Evolutionary conservation across 331 rosid species (phyloP).

Genomic region (Malus hybrid): DNA sequence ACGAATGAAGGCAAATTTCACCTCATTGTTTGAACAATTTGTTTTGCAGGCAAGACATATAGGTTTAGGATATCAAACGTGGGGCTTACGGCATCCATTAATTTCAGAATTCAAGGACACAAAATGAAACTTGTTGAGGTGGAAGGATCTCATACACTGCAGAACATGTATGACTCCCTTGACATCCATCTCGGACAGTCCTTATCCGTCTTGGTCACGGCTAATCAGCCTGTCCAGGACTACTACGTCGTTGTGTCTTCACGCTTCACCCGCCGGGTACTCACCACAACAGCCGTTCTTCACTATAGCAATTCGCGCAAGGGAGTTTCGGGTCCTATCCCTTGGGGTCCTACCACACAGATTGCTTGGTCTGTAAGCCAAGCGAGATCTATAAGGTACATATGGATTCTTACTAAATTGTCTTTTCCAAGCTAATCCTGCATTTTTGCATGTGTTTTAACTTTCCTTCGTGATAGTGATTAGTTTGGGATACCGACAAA

Average conservation of each 20-base stretch:
- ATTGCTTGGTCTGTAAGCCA: conserved; percentile 62
- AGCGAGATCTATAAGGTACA: conserved; percentile 80
- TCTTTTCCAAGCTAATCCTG: neutral
- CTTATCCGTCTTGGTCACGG: conserved; percentile 85
- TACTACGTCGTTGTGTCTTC: conserved; percentile 78
- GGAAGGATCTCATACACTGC: conserved; percentile 96
- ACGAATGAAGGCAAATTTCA: neutral
- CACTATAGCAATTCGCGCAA: conserved; percentile 73
- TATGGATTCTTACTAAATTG: neutral
- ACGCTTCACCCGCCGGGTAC: conserved; percentile 56
- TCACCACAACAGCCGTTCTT: conserved; percentile 80
- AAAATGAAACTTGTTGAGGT: conserved; percentile 78
- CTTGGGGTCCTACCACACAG: conserved; percentile 64
- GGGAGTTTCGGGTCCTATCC: conserved; percentile 73
- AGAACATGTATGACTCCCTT: conserved; percentile 62
- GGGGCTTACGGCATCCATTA: conserved; percentile 73
- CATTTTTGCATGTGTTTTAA: neutral
- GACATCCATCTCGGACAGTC: conserved; percentile 92
- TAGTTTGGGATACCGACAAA: neutral
- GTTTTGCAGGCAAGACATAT: conserved; percentile 63
- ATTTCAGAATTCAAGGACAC: conserved; percentile 87
- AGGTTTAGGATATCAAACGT: conserved; percentile 91
- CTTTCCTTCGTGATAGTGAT: neutral
- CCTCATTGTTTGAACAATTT: neutral
- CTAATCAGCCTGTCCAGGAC: conserved; percentile 79